These are phyloP conservation scores for Ogataea neopini DNA, from an alignment of 805 yeast species.

Conservation along the genomic window DNA sequence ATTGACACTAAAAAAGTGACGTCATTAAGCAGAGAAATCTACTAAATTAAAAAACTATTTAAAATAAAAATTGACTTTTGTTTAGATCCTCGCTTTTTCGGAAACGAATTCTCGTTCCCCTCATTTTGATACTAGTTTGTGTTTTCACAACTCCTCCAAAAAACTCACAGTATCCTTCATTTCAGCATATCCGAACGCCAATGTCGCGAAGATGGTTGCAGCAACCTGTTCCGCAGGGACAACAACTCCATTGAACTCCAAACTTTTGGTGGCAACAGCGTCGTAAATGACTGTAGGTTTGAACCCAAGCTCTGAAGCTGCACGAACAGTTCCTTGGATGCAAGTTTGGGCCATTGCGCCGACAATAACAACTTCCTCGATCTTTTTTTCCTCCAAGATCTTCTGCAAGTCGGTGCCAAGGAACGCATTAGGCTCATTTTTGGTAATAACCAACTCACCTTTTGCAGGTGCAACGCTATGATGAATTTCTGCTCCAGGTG, in stretches of 20 bases:
- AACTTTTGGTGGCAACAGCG: conserved; percentile 10
- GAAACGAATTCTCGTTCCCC: too few species aligned
- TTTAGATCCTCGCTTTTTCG: too few species aligned
- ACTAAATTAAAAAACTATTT: too few species aligned
- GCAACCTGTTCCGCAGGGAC: conserved; percentile 9
- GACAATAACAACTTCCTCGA: conserved; percentile 5
- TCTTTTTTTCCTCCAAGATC: conserved; percentile 1
- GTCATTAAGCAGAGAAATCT: too few species aligned
- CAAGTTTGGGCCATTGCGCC: conserved; percentile 13
- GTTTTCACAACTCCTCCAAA: conserved; percentile 2
- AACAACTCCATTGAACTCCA: conserved; percentile 8
- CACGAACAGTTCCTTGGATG: conserved; percentile 11
- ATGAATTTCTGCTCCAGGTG: conserved; percentile 8
- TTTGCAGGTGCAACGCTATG: conserved; percentile 2
- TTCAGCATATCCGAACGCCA: conserved; percentile 3
- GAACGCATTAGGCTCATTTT: conserved; percentile 9
- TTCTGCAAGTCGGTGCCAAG: conserved; percentile 4
- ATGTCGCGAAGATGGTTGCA: conserved; percentile 8
- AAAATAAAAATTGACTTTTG: too few species aligned
- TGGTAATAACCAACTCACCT: conserved; percentile 8
- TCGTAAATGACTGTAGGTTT: conserved; percentile 7
- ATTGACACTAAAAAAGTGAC: too few species aligned
- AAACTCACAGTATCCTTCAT: conserved; percentile 3
- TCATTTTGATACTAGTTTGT: too few species aligned
- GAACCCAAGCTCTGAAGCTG: conserved; percentile 9